Evolutionary conservation across 73 alveolate genomes (phyloP).

Genomic region (Urostyla sp.): DNA sequence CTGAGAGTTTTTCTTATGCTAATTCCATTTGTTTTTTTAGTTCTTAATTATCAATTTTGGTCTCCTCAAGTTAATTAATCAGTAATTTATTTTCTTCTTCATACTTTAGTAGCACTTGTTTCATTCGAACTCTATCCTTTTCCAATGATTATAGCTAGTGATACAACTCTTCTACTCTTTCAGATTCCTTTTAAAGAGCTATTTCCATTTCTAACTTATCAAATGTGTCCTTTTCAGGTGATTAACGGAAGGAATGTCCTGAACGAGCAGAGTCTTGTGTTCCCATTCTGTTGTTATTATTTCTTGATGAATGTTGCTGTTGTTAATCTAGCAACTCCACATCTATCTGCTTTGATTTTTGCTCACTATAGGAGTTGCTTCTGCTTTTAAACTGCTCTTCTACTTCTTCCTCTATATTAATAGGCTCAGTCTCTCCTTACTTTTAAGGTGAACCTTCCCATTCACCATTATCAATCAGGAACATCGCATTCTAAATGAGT

Average conservation of each 20-base stretch:
- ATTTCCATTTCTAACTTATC: slow-evolving; percentile 5
- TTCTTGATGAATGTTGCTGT: background rate
- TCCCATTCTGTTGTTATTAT: background rate
- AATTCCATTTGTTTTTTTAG: slow-evolving; percentile 43
- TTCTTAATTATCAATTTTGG: slow-evolving; percentile 28
- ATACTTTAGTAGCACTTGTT: background rate
- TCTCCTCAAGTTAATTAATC: slow-evolving; percentile 21
- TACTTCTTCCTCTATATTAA: background rate
- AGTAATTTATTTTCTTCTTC: slow-evolving; percentile 44
- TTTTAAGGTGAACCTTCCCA: too few relatives aligned
- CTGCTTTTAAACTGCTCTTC: background rate
- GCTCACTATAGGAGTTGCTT: background rate
- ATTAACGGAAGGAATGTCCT: too few relatives aligned
- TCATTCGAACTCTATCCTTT: slow-evolving; percentile 30
- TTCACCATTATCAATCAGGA: background rate
- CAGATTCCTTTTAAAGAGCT: background rate
- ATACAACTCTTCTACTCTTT: slow-evolving; percentile 46
- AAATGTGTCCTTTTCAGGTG: slow-evolving; percentile 38
- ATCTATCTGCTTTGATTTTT: background rate
- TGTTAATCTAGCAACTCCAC: background rate
- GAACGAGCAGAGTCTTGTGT: background rate
- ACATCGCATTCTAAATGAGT: background rate
- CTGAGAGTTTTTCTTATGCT: slow-evolving; percentile 8
- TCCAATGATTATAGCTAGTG: slow-evolving; percentile 16
- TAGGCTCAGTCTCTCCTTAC: too few relatives aligned